Evolutionary conservation across 306 rosid genomes (phyloP).

Genomic region (Trichosanthes cucumerina): DNA sequence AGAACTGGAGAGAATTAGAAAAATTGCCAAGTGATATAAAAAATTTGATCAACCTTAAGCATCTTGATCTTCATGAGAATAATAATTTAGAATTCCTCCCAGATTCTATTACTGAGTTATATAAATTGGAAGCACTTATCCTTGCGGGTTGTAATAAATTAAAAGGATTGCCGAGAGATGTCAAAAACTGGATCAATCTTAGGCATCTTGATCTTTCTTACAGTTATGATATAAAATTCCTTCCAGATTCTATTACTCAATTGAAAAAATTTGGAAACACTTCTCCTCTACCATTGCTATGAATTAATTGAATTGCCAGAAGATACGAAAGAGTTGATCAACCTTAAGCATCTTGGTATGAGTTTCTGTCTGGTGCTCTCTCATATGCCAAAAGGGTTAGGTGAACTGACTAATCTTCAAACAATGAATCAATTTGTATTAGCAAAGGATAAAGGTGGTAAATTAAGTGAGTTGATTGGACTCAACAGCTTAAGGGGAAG

Average conservation of each 20-base stretch:
- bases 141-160: fast-evolving
- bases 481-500: neutral
- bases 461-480: neutral
- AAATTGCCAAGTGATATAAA: neutral
- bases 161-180: neutral
- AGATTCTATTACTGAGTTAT: neutral
- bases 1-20: fast-evolving
- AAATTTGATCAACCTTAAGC: neutral
- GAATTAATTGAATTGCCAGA: neutral
- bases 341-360: neutral
- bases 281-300: fast-evolving
- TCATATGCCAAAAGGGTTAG: neutral
- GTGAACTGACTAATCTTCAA: neutral
- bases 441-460: neutral
- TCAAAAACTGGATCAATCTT: neutral
- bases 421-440: neutral
- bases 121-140: neutral
- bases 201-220: neutral
- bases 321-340: neutral
- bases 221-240: neutral
- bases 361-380: fast-evolving
- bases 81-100: neutral
- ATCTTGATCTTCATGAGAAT: neutral
- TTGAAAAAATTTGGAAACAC: neutral
- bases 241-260: neutral